These are phyloP conservation scores for Aureobasidium sp. DNA, from an alignment of 2,329 filamentous ascomycete species.

Conservation along the genomic window DNA sequence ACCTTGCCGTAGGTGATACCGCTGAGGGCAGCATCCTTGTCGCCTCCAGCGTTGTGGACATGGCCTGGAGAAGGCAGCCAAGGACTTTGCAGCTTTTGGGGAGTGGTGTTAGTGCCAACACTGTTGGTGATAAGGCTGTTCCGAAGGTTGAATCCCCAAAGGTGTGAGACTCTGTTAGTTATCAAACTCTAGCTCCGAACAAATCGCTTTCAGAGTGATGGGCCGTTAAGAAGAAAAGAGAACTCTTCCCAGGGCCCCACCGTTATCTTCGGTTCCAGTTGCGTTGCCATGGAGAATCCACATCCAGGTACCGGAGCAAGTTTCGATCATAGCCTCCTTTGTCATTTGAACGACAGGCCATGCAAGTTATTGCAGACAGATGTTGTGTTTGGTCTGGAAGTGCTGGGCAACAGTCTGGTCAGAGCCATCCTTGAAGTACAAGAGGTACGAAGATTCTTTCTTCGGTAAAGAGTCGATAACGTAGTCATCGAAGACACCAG, in stretches of 20 bases:
- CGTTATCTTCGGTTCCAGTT: too few species aligned
- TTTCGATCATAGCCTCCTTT: too few species aligned
- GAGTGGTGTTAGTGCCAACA: conserved; percentile 21
- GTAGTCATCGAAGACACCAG: conserved; percentile 33
- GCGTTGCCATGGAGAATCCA: too few species aligned
- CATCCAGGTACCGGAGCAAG: too few species aligned
- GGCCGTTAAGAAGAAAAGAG: too few species aligned
- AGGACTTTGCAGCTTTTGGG: conserved; percentile 25
- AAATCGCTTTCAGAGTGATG: too few species aligned
- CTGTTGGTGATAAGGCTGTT: conserved; percentile 17
- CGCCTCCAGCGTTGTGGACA: conserved; percentile 13
- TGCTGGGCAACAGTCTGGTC: conserved; percentile 52
- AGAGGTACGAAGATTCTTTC: conserved; percentile 34
- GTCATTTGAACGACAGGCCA: conserved; percentile 53
- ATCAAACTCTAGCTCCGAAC: too few species aligned
- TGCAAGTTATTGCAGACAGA: conserved; percentile 33
- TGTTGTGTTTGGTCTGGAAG: conserved; percentile 44
- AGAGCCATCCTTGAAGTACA: conserved; percentile 32
- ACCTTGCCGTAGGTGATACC: conserved; percentile 20
- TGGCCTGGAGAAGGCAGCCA: conserved; percentile 21
- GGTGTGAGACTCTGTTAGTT: too few species aligned
- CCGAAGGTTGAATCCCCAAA: too few species aligned
- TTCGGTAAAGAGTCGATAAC: conserved; percentile 41
- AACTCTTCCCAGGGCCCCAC: too few species aligned
- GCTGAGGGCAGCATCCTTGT: conserved; percentile 21